A percentile compares a stretch with the other conserved stretches of the same genome.
These are phyloP conservation scores for Ophiostoma triangulosporum DNA, from an alignment of 2,329 filamentous ascomycete species.

Conservation along the genomic window DNA sequence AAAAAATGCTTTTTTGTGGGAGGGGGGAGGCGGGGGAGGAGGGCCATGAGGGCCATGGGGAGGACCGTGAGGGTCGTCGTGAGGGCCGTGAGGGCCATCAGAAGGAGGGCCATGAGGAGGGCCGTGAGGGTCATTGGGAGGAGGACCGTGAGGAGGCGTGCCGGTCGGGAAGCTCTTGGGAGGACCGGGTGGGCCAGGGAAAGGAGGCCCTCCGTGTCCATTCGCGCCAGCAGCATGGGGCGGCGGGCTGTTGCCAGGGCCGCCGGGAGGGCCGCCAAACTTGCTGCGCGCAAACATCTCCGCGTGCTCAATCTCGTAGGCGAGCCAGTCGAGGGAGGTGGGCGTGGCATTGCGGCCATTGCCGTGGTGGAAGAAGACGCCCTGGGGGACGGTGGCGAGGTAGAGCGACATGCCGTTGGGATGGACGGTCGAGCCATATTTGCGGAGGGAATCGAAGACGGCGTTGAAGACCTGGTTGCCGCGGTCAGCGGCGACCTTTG, in stretches of 20 bases:
- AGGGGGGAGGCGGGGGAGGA: not conserved
- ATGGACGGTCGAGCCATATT: slow-evolving; percentile 58
- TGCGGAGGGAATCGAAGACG: slow-evolving; percentile 28
- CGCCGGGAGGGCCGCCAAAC: not conserved
- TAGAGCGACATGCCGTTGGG: slow-evolving; percentile 68
- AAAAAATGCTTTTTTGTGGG: not conserved
- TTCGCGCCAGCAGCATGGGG: not conserved
- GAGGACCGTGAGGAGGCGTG: too few species aligned
- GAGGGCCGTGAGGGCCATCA: not conserved
- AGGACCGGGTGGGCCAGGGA: not conserved
- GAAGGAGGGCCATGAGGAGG: not conserved
- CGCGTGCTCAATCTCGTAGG: slow-evolving; percentile 65
- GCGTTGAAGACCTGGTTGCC: slow-evolving; percentile 46
- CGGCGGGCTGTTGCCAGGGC: not conserved
- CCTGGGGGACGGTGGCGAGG: slow-evolving; percentile 47
- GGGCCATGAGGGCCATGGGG: not conserved
- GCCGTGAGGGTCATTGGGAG: too few species aligned
- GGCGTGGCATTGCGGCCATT: slow-evolving; percentile 32
- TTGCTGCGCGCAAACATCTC: slow-evolving; percentile 41
- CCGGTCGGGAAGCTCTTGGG: not conserved
- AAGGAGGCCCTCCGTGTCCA: not conserved
- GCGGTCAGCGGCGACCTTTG: slow-evolving; percentile 7
- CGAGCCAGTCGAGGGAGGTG: slow-evolving; percentile 49
- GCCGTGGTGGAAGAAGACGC: slow-evolving; percentile 57
- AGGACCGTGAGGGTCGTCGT: not conserved